These are phyloP conservation scores for Botrytis aclada DNA, from an alignment of 2,329 filamentous ascomycete species.

Conservation along the genomic window DNA sequence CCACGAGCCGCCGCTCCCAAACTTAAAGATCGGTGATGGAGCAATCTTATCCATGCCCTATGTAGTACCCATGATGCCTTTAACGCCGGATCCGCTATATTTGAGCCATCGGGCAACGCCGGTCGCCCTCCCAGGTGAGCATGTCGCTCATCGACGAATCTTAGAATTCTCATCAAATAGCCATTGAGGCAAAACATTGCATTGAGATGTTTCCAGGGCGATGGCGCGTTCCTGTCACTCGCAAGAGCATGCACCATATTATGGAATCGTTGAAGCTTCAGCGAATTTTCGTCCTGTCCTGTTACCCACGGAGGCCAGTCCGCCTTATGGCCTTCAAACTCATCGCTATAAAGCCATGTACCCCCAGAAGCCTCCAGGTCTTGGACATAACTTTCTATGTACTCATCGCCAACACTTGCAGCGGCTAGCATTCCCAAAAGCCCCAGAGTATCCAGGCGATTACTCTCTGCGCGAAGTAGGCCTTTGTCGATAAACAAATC, in stretches of 20 bases:
- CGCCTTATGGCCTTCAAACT: constrained; percentile 8
- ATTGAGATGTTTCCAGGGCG: constrained; percentile 5
- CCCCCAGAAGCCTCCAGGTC: background rate
- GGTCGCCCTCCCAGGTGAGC: background rate
- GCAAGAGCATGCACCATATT: constrained; percentile 3
- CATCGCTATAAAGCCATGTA: background rate
- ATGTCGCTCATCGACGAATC: constrained; percentile 12
- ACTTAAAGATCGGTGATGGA: constrained; percentile 24
- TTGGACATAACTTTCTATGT: background rate
- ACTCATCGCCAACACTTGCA: background rate
- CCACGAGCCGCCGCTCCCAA: constrained; percentile 8
- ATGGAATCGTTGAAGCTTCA: background rate
- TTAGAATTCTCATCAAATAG: constrained; percentile 5
- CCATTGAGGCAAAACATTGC: constrained; percentile 8
- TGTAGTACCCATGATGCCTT: constrained; percentile 23
- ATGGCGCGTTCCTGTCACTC: background rate
- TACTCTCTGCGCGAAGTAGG: background rate
- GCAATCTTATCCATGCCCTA: constrained; percentile 22
- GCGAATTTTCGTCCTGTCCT: background rate
- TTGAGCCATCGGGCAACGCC: constrained; percentile 18
- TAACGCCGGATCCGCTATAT: background rate
- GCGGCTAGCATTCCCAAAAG: constrained; percentile 7
- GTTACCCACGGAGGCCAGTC: constrained; percentile 7
- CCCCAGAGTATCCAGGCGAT: background rate
- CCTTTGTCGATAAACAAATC: background rate